A percentile compares a stretch with the other conserved stretches of the same genome.
Conservation (phyloP, 192 early-diverging fungal genomes). For the Coemansia pectinata region DNA sequence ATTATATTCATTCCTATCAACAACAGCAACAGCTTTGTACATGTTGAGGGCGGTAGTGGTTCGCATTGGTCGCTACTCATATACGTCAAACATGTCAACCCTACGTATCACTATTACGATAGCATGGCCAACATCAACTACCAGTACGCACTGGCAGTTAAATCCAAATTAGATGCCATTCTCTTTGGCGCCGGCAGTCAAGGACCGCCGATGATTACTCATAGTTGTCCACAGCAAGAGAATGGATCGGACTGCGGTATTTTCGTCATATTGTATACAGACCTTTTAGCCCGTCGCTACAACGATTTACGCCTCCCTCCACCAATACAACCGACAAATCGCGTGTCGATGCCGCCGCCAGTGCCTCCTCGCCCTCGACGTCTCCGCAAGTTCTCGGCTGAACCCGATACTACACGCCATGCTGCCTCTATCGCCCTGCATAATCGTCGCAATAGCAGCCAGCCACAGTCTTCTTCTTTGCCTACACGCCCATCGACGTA, state of each 20-base stretch:
- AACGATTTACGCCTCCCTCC: constrained; percentile 25
- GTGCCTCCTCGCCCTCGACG: background rate
- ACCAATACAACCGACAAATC: background rate
- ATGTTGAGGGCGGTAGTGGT: background rate
- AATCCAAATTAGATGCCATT: constrained; percentile 6
- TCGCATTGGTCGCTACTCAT: constrained; percentile 6
- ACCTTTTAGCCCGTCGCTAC: constrained; percentile 41
- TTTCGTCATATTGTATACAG: constrained; percentile 46
- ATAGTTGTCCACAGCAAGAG: constrained; percentile 55
- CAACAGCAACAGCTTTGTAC: constrained; percentile 14
- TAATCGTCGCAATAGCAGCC: background rate
- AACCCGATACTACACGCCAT: background rate
- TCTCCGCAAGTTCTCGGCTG: background rate
- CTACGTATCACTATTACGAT: constrained; percentile 49
- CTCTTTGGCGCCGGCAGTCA: background rate
- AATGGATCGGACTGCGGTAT: constrained; percentile 47
- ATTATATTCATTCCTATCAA: constrained; percentile 37
- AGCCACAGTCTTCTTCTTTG: background rate
- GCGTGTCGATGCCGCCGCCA: background rate
- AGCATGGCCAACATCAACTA: constrained; percentile 48
- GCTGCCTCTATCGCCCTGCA: background rate
- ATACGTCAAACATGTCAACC: background rate
- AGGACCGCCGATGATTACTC: constrained; percentile 26
- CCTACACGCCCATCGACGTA: background rate
- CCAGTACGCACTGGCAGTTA: constrained; percentile 16